Conservation (phyloP, 106 monocot genomes). For the Ottelia alismoides region DNA sequence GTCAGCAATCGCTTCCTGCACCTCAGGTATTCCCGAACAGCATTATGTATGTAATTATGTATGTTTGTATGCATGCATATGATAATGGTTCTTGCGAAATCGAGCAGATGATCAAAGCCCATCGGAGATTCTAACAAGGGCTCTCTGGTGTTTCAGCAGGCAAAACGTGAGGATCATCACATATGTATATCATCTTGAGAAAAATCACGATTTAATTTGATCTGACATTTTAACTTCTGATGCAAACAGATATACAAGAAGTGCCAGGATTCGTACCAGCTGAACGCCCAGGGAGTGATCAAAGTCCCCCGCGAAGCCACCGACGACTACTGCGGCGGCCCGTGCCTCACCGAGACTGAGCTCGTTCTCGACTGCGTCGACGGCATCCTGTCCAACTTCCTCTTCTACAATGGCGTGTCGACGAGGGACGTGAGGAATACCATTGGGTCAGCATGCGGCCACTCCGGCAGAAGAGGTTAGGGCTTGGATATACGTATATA, state of each 20-base stretch:
- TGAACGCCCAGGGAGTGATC: conserved; percentile 33
- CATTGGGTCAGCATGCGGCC: conserved; percentile 45
- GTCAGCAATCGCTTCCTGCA: no score
- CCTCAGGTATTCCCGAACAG: no score
- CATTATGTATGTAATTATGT: no score
- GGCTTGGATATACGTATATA: no score
- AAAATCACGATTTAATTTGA: not conserved
- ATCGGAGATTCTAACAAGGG: conserved; percentile 31
- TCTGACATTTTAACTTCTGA: not conserved
- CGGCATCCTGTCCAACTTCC: conserved; percentile 39
- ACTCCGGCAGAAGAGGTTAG: conserved; percentile 33
- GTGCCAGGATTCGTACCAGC: conserved; percentile 53
- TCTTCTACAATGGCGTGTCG: conserved; percentile 72
- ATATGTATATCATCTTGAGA: not conserved
- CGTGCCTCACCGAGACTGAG: conserved; percentile 67
- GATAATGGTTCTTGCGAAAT: not conserved
- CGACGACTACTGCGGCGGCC: conserved; percentile 64
- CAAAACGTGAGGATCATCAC: conserved; percentile 23
- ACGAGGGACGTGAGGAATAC: conserved; percentile 27
- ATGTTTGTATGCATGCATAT: no score
- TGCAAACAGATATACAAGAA: conserved; percentile 35
- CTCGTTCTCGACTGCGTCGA: conserved; percentile 67
- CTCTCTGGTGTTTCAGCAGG: conserved; percentile 50
- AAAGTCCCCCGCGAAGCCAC: conserved; percentile 26
- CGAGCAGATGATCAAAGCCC: conserved; percentile 23